Evolutionary conservation across 305 asterid species (phyloP).

Genomic region (Fraxinus paxiana): DNA sequence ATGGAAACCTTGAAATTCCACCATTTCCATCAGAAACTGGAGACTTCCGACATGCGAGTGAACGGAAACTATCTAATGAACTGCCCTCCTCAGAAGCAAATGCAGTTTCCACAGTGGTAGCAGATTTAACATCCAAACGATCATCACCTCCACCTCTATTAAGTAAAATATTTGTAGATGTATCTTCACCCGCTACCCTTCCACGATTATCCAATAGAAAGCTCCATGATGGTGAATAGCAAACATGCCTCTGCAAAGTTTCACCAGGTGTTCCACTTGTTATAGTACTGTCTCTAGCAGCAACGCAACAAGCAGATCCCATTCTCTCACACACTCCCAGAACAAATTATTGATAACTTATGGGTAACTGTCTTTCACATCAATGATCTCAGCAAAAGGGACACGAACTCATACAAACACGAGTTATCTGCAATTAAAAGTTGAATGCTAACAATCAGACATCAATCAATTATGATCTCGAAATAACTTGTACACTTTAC

Average conservation of each 20-base stretch:
- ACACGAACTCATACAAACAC: conserved; percentile 16
- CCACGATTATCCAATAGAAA: conserved; percentile 94
- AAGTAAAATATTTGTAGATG: conserved; percentile 55
- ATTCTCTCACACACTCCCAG: conserved; percentile 42
- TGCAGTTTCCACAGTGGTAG: conserved; percentile 52
- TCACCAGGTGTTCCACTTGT: conserved; percentile 18
- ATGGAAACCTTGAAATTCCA: conserved; percentile 39
- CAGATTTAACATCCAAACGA: conserved; percentile 49
- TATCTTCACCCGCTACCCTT: conserved; percentile 87
- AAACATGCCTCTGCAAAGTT: conserved; percentile 54
- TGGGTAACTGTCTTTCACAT: conserved; percentile 31
- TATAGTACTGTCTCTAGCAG: conserved; percentile 52
- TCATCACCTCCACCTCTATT: conserved; percentile 49
- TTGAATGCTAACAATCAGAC: conserved; percentile 9
- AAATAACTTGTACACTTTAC: not conserved
- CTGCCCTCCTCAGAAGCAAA: conserved; percentile 79
- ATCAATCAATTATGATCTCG: not conserved
- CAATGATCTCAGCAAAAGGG: conserved; percentile 22
- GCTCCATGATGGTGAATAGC: conserved; percentile 91
- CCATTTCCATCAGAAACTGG: conserved; percentile 61
- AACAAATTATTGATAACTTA: conserved; percentile 17
- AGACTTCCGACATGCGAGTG: conserved; percentile 64
- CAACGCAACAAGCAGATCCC: conserved; percentile 99
- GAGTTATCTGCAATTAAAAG: conserved; percentile 32
- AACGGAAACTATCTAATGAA: conserved; percentile 66